phyloP scores from a whole-genome alignment of 202 grass and related monocot genomes.

The Eragrostis tef region DNA sequence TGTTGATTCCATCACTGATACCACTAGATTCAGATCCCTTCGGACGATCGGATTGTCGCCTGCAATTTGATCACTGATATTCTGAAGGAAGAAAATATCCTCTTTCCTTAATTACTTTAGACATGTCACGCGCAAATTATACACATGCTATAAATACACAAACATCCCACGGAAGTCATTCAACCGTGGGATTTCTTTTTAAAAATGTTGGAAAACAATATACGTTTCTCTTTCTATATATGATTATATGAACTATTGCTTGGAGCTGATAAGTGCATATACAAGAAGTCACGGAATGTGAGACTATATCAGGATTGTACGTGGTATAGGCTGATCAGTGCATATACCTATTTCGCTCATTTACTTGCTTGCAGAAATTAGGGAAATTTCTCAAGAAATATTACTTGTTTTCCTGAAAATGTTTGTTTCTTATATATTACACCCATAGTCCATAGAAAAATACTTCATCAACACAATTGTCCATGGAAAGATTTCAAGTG shows the following conservation, averaged over 20 bases:
- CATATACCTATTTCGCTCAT: no score
- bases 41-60: neutral
- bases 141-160: neutral
- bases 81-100: neutral
- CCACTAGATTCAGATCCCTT: neutral
- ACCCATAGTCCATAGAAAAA: no score
- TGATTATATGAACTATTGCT: no score
- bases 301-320: neutral
- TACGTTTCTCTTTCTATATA: no score
- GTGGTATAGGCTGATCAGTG: no score
- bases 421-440: neutral
- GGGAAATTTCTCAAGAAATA: neutral
- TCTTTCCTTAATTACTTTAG: neutral
- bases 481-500: no score
- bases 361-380: no score
- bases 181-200: no score
- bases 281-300: neutral
- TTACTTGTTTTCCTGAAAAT: neutral
- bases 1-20: neutral
- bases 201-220: no score
- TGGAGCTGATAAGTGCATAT: neutral
- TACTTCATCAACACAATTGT: no score
- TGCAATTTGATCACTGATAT: neutral
- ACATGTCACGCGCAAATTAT: neutral
- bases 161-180: neutral